Conservation (phyloP, 306 rosid species). For the Lathyrus sativus region DNA sequence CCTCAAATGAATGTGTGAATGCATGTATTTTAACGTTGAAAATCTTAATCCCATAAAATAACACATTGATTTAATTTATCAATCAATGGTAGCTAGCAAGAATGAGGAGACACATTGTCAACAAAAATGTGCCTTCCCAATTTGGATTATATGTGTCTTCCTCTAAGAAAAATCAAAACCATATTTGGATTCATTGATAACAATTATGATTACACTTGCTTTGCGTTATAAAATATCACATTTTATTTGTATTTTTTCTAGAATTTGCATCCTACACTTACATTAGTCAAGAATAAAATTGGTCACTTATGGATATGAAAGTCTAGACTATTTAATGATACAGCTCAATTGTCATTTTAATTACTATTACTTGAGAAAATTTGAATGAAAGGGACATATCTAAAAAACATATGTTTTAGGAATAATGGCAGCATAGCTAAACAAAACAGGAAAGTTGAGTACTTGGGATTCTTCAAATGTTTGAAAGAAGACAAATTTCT, state of each 20-base stretch:
- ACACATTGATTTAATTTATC: too few relatives aligned
- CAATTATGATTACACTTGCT: too few relatives aligned
- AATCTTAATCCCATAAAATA: too few relatives aligned
- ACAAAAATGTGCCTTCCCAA: constrained; percentile 2
- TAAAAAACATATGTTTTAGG: neutral
- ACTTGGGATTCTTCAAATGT: neutral
- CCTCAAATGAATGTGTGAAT: too few relatives aligned
- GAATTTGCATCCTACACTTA: constrained; percentile 5
- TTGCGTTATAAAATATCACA: too few relatives aligned
- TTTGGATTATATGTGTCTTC: constrained; percentile 4
- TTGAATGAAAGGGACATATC: neutral
- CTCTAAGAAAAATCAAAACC: neutral
- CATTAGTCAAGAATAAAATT: neutral
- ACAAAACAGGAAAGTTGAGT: neutral
- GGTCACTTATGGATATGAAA: constrained; percentile 7
- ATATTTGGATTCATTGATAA: too few relatives aligned
- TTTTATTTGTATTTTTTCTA: neutral
- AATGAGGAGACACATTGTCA: neutral
- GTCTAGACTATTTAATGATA: constrained; percentile 3
- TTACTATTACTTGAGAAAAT: constrained; percentile 3
- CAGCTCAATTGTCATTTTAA: constrained; percentile 8
- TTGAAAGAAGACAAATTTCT: too few relatives aligned
- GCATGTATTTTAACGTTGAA: too few relatives aligned
- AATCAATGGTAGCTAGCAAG: neutral
- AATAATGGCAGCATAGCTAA: neutral